Base-by-base conservation (phyloP, 1,139 yeast genomes). In the Blastobotrys niveus region DNA sequence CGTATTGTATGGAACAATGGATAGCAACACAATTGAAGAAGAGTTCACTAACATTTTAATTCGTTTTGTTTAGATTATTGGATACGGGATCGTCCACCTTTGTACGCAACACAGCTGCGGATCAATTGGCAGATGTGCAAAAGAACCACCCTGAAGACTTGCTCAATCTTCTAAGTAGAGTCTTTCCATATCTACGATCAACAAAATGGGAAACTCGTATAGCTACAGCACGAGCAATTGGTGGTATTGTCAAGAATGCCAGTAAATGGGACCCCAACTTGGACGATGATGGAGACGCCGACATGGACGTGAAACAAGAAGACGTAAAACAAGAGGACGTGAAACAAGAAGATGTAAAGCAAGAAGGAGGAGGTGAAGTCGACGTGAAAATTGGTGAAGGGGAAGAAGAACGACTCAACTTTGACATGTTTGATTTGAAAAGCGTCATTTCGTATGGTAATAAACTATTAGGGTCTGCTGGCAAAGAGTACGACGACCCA, bases 81-180 rank as follows among this genome's bases (percentile, higher is more conserved):
- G 98, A 93, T 66, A 86, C 96, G 2, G 98, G 98, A 12, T 87
- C 96, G 14, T 88, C 97, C 5, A 86, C 87, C 32, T 85, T 87
- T 62, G 93, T 93, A 40, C 76, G 98, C 54, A 87, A 86, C 59
- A 87, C 96, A 10, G 99, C 98, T 0, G 98, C 98, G 2, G 96
- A 91, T 60, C 99, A 93, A 65, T 72, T 93, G 54, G 88, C 96
- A 2, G 97, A 89, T 57, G 74, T 93, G 41, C 97, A 96, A 25
- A 84, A 83, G 62, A 82, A 85, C 36, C 98, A 93, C 57, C 96
- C 97, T 0, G 97, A 89, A 62, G 98, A 93, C 60, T 77, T 85
- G 25, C 72, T 88, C 47, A 83, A 83, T 51, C 69, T 93, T 38
- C 68, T 93, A 34, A 88, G 95, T 20, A 73, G 97, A 51, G 96